These are phyloP conservation scores for Eucalyptus melliodora DNA, from an alignment of 345 rosid genomes.

Conservation along the genomic window DNA sequence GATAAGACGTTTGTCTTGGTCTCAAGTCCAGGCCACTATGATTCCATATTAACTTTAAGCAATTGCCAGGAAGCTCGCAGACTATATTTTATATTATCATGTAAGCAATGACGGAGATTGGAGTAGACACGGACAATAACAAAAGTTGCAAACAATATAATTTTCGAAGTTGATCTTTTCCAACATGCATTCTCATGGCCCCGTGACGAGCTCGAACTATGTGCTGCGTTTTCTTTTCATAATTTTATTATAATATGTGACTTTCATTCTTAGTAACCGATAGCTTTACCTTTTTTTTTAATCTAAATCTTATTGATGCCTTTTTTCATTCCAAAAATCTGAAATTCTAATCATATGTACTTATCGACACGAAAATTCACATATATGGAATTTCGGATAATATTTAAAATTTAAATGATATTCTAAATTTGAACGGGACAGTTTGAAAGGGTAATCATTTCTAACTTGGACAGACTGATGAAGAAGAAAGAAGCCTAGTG, in stretches of 20 bases:
- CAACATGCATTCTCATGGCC: background rate
- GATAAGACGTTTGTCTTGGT: background rate
- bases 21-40: background rate
- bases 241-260: background rate
- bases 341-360: too few relatives aligned
- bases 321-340: too few relatives aligned
- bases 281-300: too few relatives aligned
- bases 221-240: background rate
- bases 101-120: background rate
- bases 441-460: background rate
- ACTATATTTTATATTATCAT: background rate
- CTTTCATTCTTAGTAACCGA: background rate
- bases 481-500: background rate
- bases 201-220: background rate
- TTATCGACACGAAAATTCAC: too few relatives aligned
- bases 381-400: too few relatives aligned
- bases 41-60: background rate
- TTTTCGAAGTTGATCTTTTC: background rate
- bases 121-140: background rate
- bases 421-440: background rate
- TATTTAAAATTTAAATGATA: too few relatives aligned
- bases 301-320: too few relatives aligned
- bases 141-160: background rate
- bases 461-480: background rate
- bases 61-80: background rate